These are phyloP conservation scores for Quambalaria eucalypti DNA, from an alignment of 1,284 basidiomycete genomes.

Conservation along the genomic window DNA sequence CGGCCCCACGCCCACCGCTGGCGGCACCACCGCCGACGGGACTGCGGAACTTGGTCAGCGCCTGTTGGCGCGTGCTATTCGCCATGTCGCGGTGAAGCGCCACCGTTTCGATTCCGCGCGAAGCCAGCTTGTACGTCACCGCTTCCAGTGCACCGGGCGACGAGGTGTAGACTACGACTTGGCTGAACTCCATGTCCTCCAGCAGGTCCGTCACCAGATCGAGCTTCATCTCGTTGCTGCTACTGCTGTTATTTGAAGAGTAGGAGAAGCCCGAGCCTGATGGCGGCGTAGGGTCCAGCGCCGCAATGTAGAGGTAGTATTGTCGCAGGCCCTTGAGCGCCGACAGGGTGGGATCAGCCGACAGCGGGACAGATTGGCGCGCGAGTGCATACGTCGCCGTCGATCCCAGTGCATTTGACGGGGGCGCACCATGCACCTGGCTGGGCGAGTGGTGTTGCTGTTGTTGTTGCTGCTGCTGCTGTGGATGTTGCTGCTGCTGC, in stretches of 20 bases:
- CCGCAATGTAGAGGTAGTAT: slow-evolving; percentile 40
- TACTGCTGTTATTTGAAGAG: not conserved
- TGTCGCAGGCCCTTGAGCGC: slow-evolving; percentile 31
- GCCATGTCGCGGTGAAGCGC: slow-evolving; percentile 75
- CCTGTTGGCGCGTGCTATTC: slow-evolving; percentile 65
- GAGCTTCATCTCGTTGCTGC: slow-evolving; percentile 88
- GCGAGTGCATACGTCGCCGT: not conserved
- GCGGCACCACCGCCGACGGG: slow-evolving; percentile 33
- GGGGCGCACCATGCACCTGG: slow-evolving; percentile 68
- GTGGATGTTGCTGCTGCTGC: too few relatives aligned
- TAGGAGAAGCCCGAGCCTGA: too few relatives aligned
- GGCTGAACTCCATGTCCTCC: slow-evolving; percentile 65
- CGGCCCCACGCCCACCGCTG: not conserved
- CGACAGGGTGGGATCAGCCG: slow-evolving; percentile 24
- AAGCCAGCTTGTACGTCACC: slow-evolving; percentile 66
- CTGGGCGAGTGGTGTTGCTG: slow-evolving; percentile 48
- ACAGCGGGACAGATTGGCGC: not conserved
- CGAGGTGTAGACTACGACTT: slow-evolving; percentile 39
- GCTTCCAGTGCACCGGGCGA: slow-evolving; percentile 44
- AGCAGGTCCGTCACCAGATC: slow-evolving; percentile 87
- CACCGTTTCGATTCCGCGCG: slow-evolving; percentile 71
- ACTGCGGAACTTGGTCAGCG: slow-evolving; percentile 68
- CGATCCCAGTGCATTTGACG: slow-evolving; percentile 24
- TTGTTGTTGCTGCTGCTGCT: too few relatives aligned
- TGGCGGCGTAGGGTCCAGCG: slow-evolving; percentile 56